Evolutionary conservation across 345 rosid species (phyloP).

Genomic region (Hypericum perforatum): DNA sequence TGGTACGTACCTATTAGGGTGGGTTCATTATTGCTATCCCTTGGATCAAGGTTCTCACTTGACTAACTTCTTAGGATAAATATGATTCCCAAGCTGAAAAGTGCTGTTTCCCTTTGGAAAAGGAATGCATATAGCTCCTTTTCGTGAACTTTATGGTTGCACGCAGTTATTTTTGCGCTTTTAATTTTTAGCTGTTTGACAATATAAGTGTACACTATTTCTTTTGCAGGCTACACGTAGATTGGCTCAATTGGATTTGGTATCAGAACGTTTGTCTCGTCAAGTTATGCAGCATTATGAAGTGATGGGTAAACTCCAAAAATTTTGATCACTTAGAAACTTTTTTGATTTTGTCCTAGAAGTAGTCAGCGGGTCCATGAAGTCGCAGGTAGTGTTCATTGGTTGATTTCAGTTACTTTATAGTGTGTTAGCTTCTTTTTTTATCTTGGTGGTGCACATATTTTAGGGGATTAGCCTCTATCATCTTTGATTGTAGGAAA

Average conservation of each 20-base stretch:
- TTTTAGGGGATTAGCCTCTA: too few species aligned
- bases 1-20: too few species aligned
- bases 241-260: constrained; percentile 80
- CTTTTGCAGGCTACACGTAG: constrained; percentile 69
- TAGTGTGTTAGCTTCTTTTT: neutral
- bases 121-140: neutral
- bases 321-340: neutral
- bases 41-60: too few species aligned
- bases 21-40: too few species aligned
- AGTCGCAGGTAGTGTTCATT: too few species aligned
- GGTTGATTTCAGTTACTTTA: too few species aligned
- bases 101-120: neutral
- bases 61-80: too few species aligned
- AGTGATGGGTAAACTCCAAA: constrained; percentile 77
- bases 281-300: constrained; percentile 95
- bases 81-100: too few species aligned
- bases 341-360: too few species aligned
- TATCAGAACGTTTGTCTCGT: constrained; percentile 62
- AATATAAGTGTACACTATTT: constrained; percentile 8
- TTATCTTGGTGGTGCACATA: neutral
- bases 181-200: neutral
- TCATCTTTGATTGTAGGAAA: too few species aligned
- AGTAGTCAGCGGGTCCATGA: too few species aligned
- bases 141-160: too few species aligned
- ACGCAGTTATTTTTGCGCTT: neutral